Conservation (phyloP, 768 basidiomycete species). For the Rhodotorula babjevae region DNA sequence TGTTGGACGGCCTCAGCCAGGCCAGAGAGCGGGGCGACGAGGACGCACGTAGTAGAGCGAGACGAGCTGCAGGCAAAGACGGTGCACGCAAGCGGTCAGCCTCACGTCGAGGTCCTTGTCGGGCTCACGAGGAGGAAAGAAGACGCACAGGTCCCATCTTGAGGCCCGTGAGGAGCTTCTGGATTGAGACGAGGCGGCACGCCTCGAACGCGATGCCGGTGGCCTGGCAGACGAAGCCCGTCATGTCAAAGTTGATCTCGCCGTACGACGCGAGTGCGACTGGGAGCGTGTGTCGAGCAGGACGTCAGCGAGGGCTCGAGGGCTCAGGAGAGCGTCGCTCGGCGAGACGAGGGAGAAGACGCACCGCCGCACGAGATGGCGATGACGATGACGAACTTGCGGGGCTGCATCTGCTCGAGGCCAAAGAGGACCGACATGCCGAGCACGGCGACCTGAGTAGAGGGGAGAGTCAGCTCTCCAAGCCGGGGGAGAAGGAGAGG, state of each 20-base stretch:
- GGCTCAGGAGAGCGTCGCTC: too few species aligned
- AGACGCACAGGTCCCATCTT: constrained; percentile 84
- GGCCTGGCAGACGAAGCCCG: constrained; percentile 82
- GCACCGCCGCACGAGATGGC: constrained; percentile 78
- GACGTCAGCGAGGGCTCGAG: background rate
- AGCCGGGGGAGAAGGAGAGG: too few species aligned
- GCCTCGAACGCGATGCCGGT: constrained; percentile 88
- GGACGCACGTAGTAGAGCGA: constrained; percentile 69
- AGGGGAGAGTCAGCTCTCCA: background rate
- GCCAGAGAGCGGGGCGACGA: background rate
- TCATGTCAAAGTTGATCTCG: constrained; percentile 74
- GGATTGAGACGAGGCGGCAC: constrained; percentile 86
- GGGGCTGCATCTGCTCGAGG: constrained; percentile 78
- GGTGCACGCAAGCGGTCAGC: background rate
- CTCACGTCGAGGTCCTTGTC: too few species aligned
- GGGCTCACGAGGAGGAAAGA: constrained; percentile 54
- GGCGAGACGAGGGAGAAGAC: background rate
- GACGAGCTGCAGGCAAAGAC: constrained; percentile 48
- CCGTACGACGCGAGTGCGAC: constrained; percentile 81
- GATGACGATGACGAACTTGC: constrained; percentile 72
- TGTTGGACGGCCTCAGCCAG: too few species aligned
- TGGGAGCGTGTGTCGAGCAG: constrained; percentile 49
- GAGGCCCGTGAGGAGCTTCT: constrained; percentile 84
- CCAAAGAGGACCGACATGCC: constrained; percentile 86
- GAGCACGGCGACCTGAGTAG: constrained; percentile 37